Evolutionary conservation across 208 protist genomes (phyloP).

Genomic region (Wallacemonas sp.): DNA sequence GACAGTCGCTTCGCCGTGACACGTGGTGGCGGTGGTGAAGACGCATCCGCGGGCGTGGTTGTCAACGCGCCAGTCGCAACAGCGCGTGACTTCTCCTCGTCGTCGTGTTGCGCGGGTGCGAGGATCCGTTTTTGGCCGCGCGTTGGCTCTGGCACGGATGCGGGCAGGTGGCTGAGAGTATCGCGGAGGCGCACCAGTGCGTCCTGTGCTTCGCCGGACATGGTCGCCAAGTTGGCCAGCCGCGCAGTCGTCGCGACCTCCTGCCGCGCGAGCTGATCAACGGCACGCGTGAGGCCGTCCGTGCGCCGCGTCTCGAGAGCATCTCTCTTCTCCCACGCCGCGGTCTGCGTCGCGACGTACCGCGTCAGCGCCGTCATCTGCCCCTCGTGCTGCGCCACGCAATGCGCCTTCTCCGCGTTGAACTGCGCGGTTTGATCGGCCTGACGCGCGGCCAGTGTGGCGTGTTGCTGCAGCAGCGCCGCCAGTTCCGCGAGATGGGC

Average conservation of each 20-base stretch:
- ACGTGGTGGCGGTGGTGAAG: not conserved
- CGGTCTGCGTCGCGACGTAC: not conserved
- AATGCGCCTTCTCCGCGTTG: not conserved
- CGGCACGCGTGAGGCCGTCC: not conserved
- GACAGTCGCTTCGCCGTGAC: not conserved
- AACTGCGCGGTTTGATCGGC: not conserved
- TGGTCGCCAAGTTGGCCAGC: not conserved
- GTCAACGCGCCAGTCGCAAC: too few species aligned
- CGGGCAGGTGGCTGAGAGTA: too few species aligned
- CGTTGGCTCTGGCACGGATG: too few species aligned
- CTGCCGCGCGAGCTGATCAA: not conserved
- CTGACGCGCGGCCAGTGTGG: not conserved
- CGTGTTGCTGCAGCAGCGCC: not conserved
- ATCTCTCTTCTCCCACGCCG: not conserved
- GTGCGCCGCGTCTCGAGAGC: not conserved
- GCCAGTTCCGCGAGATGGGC: conserved; percentile 2
- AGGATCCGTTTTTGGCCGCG: too few species aligned
- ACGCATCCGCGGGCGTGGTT: too few species aligned
- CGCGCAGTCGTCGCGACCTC: not conserved
- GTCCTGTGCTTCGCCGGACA: not conserved
- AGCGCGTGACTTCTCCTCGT: too few species aligned
- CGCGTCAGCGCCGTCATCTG: not conserved
- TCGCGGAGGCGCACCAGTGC: too few species aligned
- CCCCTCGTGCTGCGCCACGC: not conserved
- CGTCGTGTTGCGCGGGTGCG: too few species aligned